A percentile compares a stretch with the other conserved stretches of the same genome.
phyloP scores from a whole-genome alignment of 805 yeast genomes.

The Jamesozyma piceae region DNA sequence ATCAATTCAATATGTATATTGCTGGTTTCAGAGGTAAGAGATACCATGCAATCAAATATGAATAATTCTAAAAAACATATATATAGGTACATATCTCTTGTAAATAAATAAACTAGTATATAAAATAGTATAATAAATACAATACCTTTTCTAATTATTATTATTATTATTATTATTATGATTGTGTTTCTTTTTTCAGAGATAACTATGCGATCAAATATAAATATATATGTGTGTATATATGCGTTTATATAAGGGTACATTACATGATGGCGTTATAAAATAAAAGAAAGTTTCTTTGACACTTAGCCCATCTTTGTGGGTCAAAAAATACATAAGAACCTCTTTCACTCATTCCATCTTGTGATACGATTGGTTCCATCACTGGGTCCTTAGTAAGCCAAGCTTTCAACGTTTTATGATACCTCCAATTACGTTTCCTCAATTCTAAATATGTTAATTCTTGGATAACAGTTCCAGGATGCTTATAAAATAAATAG shows the following conservation, averaged over 20 bases:
- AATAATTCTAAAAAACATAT: constrained; percentile 1
- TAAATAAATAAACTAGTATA: not conserved
- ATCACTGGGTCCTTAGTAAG: constrained; percentile 83
- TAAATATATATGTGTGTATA: constrained; percentile 1
- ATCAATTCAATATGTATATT: constrained; percentile 81
- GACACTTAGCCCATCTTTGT: constrained; percentile 89
- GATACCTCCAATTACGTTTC: constrained; percentile 93
- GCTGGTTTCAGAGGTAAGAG: constrained; percentile 96
- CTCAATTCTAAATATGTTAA: constrained; percentile 86
- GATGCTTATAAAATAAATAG: constrained; percentile 86
- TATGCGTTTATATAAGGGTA: not conserved
- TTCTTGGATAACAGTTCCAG: constrained; percentile 88
- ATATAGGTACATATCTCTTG: constrained; percentile 1
- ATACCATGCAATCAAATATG: constrained; percentile 65
- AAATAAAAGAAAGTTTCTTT: constrained; percentile 53
- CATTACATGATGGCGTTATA: constrained; percentile 52
- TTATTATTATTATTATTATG: too few species aligned
- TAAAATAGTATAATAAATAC: not conserved
- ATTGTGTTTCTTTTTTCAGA: not conserved
- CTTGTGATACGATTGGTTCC: constrained; percentile 79
- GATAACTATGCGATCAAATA: not conserved
- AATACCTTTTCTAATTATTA: too few species aligned
- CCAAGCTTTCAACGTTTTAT: constrained; percentile 93
- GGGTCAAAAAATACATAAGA: constrained; percentile 93
- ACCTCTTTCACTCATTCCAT: constrained; percentile 72